These are phyloP conservation scores for Chlorella ohadii DNA, from an alignment of 139 green algal species.

Conservation along the genomic window DNA sequence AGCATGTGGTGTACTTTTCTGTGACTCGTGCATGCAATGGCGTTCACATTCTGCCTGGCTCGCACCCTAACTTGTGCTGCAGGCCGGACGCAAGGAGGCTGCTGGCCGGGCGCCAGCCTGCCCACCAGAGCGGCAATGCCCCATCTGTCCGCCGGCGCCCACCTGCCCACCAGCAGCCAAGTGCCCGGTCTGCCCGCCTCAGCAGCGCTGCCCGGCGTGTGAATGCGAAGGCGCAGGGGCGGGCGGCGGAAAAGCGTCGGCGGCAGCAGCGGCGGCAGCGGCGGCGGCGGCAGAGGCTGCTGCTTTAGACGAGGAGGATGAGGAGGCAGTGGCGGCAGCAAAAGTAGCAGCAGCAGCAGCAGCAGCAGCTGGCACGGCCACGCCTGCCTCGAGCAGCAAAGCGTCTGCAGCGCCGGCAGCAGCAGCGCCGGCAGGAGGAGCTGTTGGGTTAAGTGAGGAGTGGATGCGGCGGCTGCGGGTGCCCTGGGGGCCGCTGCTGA, in stretches of 20 bases:
- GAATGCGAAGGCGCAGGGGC: no score
- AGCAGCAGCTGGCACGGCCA: background rate
- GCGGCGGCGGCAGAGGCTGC: background rate
- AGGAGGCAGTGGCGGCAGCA: background rate
- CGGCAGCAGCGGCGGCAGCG: background rate
- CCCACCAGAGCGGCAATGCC: no score
- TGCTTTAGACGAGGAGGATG: background rate
- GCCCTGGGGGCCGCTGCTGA: slow-evolving; percentile 24
- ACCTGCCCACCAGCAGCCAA: background rate
- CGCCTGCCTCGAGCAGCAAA: background rate
- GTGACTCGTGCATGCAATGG: no score
- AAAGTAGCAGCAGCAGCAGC: background rate
- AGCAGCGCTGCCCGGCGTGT: background rate
- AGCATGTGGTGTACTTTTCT: no score
- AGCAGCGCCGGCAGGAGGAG: background rate
- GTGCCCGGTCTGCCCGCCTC: background rate
- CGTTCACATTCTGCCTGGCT: no score
- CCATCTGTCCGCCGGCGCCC: background rate
- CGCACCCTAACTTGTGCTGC: no score
- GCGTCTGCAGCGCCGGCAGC: background rate
- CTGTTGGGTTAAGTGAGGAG: background rate
- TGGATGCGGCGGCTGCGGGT: slow-evolving; percentile 15
- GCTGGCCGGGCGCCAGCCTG: no score
- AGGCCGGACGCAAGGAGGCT: no score
- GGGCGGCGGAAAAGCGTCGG: no score